Conservation (phyloP, 345 rosid species). For the Eucalyptus rudis region DNA sequence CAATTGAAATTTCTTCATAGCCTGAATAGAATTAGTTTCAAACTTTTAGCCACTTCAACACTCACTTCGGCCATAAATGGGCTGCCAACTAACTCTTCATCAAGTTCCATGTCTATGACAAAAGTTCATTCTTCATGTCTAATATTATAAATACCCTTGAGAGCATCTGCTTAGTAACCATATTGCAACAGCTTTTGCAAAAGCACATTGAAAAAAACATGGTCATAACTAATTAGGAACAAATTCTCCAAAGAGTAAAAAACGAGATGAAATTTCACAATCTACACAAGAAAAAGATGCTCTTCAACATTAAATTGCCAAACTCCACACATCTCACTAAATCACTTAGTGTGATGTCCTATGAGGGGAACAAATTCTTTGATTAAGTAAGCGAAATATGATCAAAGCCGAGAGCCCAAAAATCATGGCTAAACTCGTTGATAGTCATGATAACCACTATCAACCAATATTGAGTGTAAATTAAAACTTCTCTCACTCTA, state of each 20-base stretch:
- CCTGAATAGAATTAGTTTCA: not conserved
- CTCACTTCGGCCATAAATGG: slow-evolving; percentile 11
- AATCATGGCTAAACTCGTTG: not conserved
- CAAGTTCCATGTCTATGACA: slow-evolving; percentile 10
- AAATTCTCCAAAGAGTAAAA: not conserved
- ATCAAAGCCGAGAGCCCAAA: not conserved
- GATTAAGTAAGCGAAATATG: not conserved
- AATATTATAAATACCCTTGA: slow-evolving; percentile 8
- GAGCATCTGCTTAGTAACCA: not conserved
- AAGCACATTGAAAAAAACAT: not conserved
- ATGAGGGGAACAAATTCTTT: not conserved
- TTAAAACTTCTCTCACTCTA: too few relatives aligned
- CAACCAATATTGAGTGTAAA: not conserved
- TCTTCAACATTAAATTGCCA: not conserved
- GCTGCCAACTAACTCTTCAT: slow-evolving; percentile 15
- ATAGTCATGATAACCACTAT: not conserved
- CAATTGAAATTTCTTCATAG: too few relatives aligned
- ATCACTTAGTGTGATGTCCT: not conserved
- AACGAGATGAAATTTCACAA: not conserved
- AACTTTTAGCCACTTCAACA: slow-evolving; percentile 1
- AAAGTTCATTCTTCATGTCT: slow-evolving; percentile 17
- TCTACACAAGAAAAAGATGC: not conserved
- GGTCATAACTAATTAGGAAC: not conserved
- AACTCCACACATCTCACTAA: not conserved
- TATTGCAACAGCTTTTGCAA: not conserved